phyloP scores from a whole-genome alignment of 2,329 filamentous ascomycete genomes.

The Neofusicoccum parvum region DNA sequence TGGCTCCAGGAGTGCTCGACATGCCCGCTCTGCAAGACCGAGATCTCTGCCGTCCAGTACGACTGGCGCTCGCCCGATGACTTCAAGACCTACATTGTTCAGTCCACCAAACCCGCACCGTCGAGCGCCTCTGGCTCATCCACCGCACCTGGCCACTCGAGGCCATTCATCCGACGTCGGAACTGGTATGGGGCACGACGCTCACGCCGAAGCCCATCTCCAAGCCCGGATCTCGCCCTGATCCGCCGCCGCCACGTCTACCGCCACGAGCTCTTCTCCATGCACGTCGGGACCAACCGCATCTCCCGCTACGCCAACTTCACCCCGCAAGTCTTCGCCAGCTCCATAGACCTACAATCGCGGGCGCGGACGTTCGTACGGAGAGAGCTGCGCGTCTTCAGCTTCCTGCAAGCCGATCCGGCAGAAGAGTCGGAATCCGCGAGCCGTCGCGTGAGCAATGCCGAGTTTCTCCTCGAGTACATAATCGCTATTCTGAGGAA shows the following conservation, averaged over 20 bases:
- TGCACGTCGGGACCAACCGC: conserved; percentile 80
- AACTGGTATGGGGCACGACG: background rate
- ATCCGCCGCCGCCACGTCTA: conserved; percentile 73
- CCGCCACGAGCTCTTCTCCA: conserved; percentile 68
- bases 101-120: conserved; percentile 29
- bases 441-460: conserved; percentile 63
- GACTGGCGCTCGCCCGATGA: conserved; percentile 56
- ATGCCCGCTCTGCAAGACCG: conserved; percentile 75
- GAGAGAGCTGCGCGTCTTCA: conserved; percentile 81
- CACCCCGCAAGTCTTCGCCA: conserved; percentile 66
- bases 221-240: conserved; percentile 48
- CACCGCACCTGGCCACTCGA: conserved; percentile 16
- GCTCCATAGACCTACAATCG: conserved; percentile 68
- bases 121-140: background rate
- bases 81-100: conserved; percentile 62
- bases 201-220: conserved; percentile 16
- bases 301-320: conserved; percentile 76
- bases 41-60: conserved; percentile 65
- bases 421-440: conserved; percentile 29
- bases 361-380: conserved; percentile 80
- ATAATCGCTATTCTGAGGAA: conserved; percentile 81
- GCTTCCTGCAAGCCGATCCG: conserved; percentile 57
- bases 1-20: conserved; percentile 74
- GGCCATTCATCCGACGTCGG: conserved; percentile 5
- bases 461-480: conserved; percentile 85